These are phyloP conservation scores for Paramyrothecium sp. DNA, from an alignment of 2,329 filamentous ascomycete species.

Conservation along the genomic window DNA sequence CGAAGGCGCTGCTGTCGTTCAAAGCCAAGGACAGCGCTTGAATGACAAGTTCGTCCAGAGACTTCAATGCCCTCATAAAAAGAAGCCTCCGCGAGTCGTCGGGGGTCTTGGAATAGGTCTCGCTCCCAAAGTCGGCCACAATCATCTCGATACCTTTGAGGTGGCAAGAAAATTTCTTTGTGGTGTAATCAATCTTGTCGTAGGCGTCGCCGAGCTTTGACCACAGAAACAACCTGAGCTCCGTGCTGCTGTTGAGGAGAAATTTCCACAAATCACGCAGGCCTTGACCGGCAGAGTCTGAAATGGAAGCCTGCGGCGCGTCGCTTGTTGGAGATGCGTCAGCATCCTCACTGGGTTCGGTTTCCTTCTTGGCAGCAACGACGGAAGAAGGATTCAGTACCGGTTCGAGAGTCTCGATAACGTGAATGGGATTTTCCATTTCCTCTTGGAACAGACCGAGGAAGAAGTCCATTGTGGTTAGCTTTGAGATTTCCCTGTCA, in stretches of 20 bases:
- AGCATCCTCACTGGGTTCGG: slow-evolving; percentile 9
- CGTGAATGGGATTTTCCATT: slow-evolving; percentile 72
- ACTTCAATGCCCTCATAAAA: slow-evolving; percentile 74
- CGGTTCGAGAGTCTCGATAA: slow-evolving; percentile 91
- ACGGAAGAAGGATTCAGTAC: slow-evolving; percentile 74
- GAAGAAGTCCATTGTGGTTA: slow-evolving; percentile 97
- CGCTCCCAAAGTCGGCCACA: slow-evolving; percentile 58
- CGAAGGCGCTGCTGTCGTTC: slow-evolving; percentile 69
- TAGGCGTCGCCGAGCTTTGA: slow-evolving; percentile 89
- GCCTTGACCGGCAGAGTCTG: slow-evolving; percentile 52
- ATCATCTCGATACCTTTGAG: slow-evolving; percentile 85
- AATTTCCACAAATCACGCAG: slow-evolving; percentile 83
- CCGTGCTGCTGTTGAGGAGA: slow-evolving; percentile 75
- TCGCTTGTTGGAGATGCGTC: slow-evolving; percentile 11
- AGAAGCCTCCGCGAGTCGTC: slow-evolving; percentile 65
- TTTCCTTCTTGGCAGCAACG: slow-evolving; percentile 26
- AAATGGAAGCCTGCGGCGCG: slow-evolving; percentile 37
- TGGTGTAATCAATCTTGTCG: slow-evolving; percentile 75
- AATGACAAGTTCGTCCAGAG: slow-evolving; percentile 73
- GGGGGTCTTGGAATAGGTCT: slow-evolving; percentile 61
- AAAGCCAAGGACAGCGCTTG: slow-evolving; percentile 68
- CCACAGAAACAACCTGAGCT: slow-evolving; percentile 86
- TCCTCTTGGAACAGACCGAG: slow-evolving; percentile 84
- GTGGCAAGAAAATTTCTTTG: slow-evolving; percentile 86
- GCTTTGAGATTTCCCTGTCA: slow-evolving; percentile 85